Conservation (phyloP, 495 filamentous ascomycete genomes). For the Tuber aestivum region DNA sequence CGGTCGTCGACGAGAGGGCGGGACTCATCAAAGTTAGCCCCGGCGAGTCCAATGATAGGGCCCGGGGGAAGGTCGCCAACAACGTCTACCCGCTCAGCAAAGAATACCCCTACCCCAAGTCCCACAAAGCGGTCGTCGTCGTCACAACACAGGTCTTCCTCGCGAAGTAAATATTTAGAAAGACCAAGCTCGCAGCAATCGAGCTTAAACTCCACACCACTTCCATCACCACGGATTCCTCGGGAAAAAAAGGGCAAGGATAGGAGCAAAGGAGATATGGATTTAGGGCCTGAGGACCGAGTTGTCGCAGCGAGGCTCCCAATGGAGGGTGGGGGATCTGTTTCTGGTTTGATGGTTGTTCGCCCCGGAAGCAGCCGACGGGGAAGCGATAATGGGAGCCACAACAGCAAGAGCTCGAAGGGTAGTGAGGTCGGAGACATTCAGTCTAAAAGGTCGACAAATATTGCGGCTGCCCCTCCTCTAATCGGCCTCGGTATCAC, state of each 20-base stretch:
- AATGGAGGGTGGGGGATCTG: constrained; percentile 21
- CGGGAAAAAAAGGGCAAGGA: constrained; percentile 19
- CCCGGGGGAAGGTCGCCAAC: constrained; percentile 15
- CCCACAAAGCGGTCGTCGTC: constrained; percentile 7
- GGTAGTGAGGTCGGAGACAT: constrained; percentile 17
- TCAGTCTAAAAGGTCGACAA: constrained; percentile 12
- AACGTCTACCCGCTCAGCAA: constrained; percentile 21
- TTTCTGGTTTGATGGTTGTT: constrained; percentile 28
- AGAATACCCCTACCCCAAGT: constrained; percentile 25
- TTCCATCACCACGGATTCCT: constrained; percentile 18
- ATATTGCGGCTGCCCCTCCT: constrained; percentile 14
- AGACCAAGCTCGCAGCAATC: constrained; percentile 10
- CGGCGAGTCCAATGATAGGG: constrained; percentile 16
- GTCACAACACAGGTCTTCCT: constrained; percentile 7
- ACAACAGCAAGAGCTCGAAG: constrained; percentile 31
- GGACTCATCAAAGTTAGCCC: constrained; percentile 26
- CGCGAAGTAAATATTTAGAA: constrained; percentile 18
- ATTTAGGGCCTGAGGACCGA: constrained; percentile 8
- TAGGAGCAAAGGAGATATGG: constrained; percentile 9
- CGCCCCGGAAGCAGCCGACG: constrained; percentile 22
- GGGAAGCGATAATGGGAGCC: constrained; percentile 28
- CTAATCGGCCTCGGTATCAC: constrained; percentile 29
- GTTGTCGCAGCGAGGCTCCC: constrained; percentile 22
- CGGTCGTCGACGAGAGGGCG: constrained; percentile 23
- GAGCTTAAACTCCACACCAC: not conserved